These are phyloP conservation scores for Phlebiopsis gigantea DNA, from an alignment of 768 basidiomycete genomes.

Conservation along the genomic window DNA sequence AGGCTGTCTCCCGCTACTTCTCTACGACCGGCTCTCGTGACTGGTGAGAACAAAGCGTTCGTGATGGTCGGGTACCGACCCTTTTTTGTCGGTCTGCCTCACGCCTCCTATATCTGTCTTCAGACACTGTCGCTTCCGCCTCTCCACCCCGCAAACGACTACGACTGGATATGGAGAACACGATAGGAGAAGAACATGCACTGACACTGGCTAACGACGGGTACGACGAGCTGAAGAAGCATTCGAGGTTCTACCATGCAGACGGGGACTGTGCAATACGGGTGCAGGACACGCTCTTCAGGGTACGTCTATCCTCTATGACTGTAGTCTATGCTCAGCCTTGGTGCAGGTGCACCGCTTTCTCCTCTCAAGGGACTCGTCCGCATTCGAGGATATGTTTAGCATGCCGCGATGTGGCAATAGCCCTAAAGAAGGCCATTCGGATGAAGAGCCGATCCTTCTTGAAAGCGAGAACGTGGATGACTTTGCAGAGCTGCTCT, in stretches of 20 bases:
- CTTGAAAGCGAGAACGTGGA: conserved; percentile 43
- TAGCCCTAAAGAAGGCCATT: conserved; percentile 35
- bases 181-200: neutral
- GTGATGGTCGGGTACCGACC: neutral
- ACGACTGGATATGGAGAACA: neutral
- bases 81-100: neutral
- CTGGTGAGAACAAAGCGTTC: neutral
- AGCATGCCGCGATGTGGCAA: conserved; percentile 14
- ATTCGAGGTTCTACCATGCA: conserved; percentile 55
- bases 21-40: neutral
- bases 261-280: conserved; percentile 69
- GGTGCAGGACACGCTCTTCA: conserved; percentile 62
- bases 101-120: neutral
- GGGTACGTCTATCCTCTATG: conserved; percentile 35
- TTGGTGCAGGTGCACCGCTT: conserved; percentile 25
- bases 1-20: neutral
- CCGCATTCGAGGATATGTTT: conserved; percentile 20
- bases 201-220: neutral
- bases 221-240: conserved; percentile 22
- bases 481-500: conserved; percentile 48
- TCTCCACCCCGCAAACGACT: conserved; percentile 6
- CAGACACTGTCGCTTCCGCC: neutral
- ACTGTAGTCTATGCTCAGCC: conserved; percentile 2
- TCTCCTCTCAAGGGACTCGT: conserved; percentile 25
- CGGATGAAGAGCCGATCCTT: conserved; percentile 45